Conservation (phyloP, 2,329 filamentous ascomycete species). For the Alternaria arborescens region DNA sequence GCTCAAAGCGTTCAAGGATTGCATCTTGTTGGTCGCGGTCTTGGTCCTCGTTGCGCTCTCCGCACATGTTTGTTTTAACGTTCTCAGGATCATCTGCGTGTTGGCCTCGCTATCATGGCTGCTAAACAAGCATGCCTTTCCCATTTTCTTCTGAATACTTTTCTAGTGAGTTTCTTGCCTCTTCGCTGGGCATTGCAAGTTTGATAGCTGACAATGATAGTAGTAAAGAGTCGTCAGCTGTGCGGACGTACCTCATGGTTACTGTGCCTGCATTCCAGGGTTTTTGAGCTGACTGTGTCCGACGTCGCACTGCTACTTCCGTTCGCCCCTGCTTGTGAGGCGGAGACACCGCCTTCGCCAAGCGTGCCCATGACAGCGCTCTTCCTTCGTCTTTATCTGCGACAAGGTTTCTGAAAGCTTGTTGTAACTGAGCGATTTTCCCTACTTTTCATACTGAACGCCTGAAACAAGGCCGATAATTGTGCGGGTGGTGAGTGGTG, state of each 20-base stretch:
- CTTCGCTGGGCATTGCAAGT: background rate
- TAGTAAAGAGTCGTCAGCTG: background rate
- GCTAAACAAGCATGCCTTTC: background rate
- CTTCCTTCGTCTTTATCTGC: background rate
- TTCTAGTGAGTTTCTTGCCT: background rate
- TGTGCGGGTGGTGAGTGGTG: slow-evolving; percentile 1
- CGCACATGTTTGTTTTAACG: background rate
- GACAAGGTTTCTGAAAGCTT: background rate
- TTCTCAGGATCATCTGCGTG: background rate
- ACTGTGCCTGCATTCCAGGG: background rate
- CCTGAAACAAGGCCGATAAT: background rate
- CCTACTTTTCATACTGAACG: background rate
- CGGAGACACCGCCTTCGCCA: background rate
- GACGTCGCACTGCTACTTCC: background rate
- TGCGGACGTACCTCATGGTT: background rate
- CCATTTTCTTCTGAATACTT: background rate
- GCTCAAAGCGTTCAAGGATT: background rate
- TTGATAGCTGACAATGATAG: background rate
- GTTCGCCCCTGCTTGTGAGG: background rate
- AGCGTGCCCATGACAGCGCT: background rate
- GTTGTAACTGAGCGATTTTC: slow-evolving; percentile 1
- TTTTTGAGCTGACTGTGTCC: background rate
- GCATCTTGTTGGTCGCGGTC: background rate
- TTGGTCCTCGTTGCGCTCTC: background rate
- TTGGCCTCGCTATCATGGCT: background rate